These are phyloP conservation scores for Candida quercuum DNA, from an alignment of 805 yeast genomes.

Conservation along the genomic window DNA sequence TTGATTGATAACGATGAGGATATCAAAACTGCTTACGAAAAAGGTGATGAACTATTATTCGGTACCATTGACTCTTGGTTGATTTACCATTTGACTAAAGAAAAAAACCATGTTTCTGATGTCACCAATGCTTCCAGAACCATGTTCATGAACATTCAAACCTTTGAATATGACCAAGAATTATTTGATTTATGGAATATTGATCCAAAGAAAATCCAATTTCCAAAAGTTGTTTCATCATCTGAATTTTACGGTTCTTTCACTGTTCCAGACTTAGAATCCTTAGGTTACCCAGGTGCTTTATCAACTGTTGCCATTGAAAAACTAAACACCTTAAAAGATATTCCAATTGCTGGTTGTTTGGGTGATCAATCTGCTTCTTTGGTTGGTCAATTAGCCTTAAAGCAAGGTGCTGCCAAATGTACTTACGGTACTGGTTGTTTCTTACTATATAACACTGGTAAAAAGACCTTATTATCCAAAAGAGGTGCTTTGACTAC, in stretches of 20 bases:
- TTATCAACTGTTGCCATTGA: constrained; percentile 49
- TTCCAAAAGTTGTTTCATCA: constrained; percentile 77
- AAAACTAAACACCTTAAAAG: constrained; percentile 43
- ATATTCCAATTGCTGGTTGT: constrained; percentile 81
- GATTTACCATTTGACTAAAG: constrained; percentile 73
- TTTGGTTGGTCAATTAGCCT: constrained; percentile 86
- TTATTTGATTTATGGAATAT: constrained; percentile 77
- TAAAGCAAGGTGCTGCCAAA: constrained; percentile 79
- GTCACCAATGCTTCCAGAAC: constrained; percentile 91
- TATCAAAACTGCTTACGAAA: constrained; percentile 62
- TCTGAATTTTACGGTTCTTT: constrained; percentile 76
- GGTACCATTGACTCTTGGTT: constrained; percentile 96
- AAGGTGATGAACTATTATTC: constrained; percentile 76
- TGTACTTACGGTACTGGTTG: constrained; percentile 98
- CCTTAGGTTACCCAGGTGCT: constrained; percentile 44
- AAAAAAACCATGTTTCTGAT: constrained; percentile 71
- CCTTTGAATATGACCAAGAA: constrained; percentile 68
- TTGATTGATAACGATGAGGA: constrained; percentile 70
- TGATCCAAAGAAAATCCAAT: constrained; percentile 54
- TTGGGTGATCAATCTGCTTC: constrained; percentile 95
- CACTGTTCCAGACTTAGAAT: constrained; percentile 49
- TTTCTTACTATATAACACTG: constrained; percentile 84
- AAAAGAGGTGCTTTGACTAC: constrained; percentile 85
- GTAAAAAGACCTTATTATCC: constrained; percentile 62
- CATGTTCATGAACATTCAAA: constrained; percentile 78